Conservation (phyloP, 495 filamentous ascomycete genomes). For the Podospora australis region DNA sequence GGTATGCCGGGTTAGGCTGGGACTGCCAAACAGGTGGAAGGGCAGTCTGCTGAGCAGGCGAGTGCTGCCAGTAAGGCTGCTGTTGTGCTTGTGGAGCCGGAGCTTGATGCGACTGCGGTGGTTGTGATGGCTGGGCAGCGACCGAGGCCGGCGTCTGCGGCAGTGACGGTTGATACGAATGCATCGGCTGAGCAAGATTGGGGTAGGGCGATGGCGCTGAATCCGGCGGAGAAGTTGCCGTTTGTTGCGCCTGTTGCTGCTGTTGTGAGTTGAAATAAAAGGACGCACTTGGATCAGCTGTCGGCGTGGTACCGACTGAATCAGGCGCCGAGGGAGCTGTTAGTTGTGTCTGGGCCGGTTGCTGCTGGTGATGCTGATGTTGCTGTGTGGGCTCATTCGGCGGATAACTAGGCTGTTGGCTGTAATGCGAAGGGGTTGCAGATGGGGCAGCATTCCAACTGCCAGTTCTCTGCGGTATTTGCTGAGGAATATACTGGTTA, state of each 20-base stretch:
- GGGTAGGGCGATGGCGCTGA: constrained; percentile 37
- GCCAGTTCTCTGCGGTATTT: constrained; percentile 36
- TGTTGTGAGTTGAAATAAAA: constrained; percentile 43
- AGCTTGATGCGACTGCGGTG: constrained; percentile 23
- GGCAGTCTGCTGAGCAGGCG: constrained; percentile 28
- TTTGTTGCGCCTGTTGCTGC: constrained; percentile 27
- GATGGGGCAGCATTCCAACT: constrained; percentile 38
- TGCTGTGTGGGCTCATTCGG: constrained; percentile 27
- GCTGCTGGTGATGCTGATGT: constrained; percentile 23
- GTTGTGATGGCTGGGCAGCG: constrained; percentile 34
- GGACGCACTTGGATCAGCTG: constrained; percentile 39
- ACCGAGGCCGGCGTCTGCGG: constrained; percentile 39
- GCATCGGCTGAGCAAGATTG: constrained; percentile 35
- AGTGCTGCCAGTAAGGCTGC: constrained; percentile 38
- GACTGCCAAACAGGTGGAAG: constrained; percentile 42
- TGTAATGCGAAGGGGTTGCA: constrained; percentile 27
- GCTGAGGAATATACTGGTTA: constrained; percentile 44
- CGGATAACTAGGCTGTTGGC: constrained; percentile 29
- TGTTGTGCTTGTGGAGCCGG: constrained; percentile 22
- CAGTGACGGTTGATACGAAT: constrained; percentile 32
- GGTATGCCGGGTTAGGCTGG: constrained; percentile 34
- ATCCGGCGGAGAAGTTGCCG: constrained; percentile 30
- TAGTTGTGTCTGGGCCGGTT: constrained; percentile 26
- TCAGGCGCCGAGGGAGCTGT: constrained; percentile 13
- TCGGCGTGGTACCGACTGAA: constrained; percentile 24